These are phyloP conservation scores for Nakazawaea siamensis DNA, from an alignment of 805 yeast species.

Conservation along the genomic window DNA sequence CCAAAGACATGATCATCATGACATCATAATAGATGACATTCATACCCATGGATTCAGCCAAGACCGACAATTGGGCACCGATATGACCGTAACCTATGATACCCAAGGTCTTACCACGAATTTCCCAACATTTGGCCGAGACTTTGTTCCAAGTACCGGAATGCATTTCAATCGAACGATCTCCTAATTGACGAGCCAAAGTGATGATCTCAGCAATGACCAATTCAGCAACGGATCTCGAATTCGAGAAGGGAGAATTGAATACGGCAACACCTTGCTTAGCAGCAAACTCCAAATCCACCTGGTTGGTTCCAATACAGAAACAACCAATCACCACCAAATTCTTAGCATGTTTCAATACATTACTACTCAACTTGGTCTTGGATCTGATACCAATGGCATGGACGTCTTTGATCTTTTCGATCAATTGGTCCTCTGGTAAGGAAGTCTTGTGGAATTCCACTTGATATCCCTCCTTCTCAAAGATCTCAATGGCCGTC, in stretches of 20 bases:
- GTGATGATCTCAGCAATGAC: constrained; percentile 93
- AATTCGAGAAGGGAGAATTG: constrained; percentile 97
- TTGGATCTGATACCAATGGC: constrained; percentile 98
- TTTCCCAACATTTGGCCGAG: constrained; percentile 93
- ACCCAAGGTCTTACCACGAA: constrained; percentile 96
- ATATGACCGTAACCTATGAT: constrained; percentile 97
- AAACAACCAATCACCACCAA: constrained; percentile 91
- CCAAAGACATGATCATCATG: constrained; percentile 88
- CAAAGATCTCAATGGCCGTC: constrained; percentile 84
- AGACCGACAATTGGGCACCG: constrained; percentile 92
- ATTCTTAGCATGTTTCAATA: constrained; percentile 81
- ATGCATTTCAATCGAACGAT: constrained; percentile 92
- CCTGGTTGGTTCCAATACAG: constrained; percentile 99
- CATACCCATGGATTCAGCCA: constrained; percentile 98
- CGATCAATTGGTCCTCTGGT: constrained; percentile 89
- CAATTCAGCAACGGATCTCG: constrained; percentile 96
- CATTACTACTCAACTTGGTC: constrained; percentile 76
- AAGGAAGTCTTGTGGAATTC: constrained; percentile 86
- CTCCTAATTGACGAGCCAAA: constrained; percentile 94
- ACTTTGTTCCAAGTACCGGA: constrained; percentile 98
- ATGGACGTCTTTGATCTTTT: constrained; percentile 87
- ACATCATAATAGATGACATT: constrained; percentile 91
- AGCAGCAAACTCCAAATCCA: constrained; percentile 87
- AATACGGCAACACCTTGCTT: constrained; percentile 90
- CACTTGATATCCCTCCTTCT: constrained; percentile 91